Evolutionary conservation across 495 filamentous ascomycete genomes (phyloP).

Genomic region (Aspergillus homomorphus): DNA sequence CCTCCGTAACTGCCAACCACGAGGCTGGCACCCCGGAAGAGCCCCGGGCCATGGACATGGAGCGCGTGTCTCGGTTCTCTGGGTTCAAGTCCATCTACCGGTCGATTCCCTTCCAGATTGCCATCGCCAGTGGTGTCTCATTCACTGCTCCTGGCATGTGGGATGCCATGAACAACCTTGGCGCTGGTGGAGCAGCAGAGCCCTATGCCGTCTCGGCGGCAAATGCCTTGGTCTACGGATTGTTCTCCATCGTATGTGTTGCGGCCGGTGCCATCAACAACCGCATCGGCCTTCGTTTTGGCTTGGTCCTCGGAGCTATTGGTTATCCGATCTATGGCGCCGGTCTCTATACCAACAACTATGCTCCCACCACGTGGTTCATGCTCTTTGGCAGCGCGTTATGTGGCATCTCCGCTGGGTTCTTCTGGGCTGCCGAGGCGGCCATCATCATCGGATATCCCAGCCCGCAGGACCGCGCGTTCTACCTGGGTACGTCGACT

Average conservation of each 20-base stretch:
- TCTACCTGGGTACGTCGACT: conserved; percentile 31
- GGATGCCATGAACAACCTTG: conserved; percentile 35
- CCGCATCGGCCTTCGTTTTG: conserved; percentile 58
- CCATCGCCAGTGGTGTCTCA: conserved; percentile 31
- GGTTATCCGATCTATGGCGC: conserved; percentile 45
- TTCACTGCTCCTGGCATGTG: conserved; percentile 37
- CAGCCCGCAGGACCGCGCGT: conserved; percentile 55
- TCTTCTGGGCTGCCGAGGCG: conserved; percentile 66
- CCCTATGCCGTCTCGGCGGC: conserved; percentile 34
- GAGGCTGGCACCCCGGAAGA: neutral
- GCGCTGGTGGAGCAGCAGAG: conserved; percentile 33
- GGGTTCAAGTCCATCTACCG: neutral
- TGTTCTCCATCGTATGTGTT: conserved; percentile 33
- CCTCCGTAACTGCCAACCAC: neutral
- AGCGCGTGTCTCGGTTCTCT: neutral
- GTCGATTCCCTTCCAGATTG: conserved; percentile 31
- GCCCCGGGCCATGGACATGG: neutral
- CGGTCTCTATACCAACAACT: conserved; percentile 63
- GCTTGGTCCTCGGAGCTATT: conserved; percentile 55
- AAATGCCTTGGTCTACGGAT: conserved; percentile 31
- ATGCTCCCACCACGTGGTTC: conserved; percentile 60
- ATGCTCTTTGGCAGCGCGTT: conserved; percentile 60
- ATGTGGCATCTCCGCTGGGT: conserved; percentile 61
- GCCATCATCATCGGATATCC: conserved; percentile 65
- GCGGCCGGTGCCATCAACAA: conserved; percentile 37